Evolutionary conservation across 768 basidiomycete species (phyloP), one percentile per base, ranked within the genome.

Genomic region (Suillus discolor): DNA sequence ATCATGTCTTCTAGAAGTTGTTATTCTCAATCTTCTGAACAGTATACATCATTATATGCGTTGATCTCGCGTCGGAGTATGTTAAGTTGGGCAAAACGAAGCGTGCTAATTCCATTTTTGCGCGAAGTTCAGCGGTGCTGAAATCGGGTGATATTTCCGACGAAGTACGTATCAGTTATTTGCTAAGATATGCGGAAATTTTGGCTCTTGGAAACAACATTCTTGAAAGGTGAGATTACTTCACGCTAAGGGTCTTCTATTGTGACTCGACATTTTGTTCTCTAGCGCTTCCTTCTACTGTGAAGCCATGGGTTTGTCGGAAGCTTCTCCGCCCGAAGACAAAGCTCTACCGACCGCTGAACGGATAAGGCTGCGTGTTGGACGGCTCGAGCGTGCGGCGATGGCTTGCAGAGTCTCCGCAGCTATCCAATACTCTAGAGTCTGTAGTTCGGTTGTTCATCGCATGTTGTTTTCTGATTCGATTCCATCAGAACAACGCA

Each of bases 21-120:
- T 42, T 25, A 18, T 6, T 25, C 16, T 57, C 6, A 31, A 18
- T 38, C 44, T 51, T 11, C 3, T 65, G 41, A 18, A 39, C 68
- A 93, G 90, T 81, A 15, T 93, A 87, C 72, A 80, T 92, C 23
- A 75, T 76, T 1, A 78, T 85, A 2, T 95, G 91, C 3, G 79
- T 89, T 1, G 86, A 89, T 51, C 83, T 97, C 7, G 96, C 91
- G 0, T 83, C 87, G 63, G 93, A 96, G 73, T 95, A 96, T 70
- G 79, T 88, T 54, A 85, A 83, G 42, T 82, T 98, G 1, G 96
- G 96, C 4, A 93, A 91, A 74, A 76, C 79, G 2, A 85, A 85
- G 61, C 85, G 90, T 44, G 94, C 95, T 0, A 81, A 79, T 1
- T 71, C 78, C 2, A 83, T 97, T 23, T 92, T 93, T 71, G 82